Conservation (phyloP, 192 early-diverging fungal species). For the Chytriomyces confervae region DNA sequence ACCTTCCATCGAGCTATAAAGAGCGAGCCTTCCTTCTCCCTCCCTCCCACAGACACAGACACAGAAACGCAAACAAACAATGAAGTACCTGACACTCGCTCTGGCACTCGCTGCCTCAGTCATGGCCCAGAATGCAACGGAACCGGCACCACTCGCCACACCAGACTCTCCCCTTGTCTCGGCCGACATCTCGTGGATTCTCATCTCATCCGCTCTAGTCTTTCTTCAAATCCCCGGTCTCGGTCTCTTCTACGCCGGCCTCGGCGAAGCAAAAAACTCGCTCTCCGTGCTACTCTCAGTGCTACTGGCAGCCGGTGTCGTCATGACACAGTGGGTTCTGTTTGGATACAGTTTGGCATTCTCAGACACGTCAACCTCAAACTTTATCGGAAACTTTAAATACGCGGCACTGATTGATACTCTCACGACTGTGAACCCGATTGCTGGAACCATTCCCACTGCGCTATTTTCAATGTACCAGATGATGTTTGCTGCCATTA, state of each 20-base stretch:
- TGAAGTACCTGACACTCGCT: too few relatives aligned
- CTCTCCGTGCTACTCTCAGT: conserved; percentile 80
- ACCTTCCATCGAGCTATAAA: too few relatives aligned
- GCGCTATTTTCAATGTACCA: conserved; percentile 76
- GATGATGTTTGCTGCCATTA: conserved; percentile 89
- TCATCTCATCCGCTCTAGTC: conserved; percentile 64
- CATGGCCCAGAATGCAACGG: too few relatives aligned
- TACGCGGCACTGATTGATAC: conserved; percentile 26
- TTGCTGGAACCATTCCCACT: conserved; percentile 66
- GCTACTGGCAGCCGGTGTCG: conserved; percentile 76
- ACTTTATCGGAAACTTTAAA: conserved; percentile 37
- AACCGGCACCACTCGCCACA: too few relatives aligned
- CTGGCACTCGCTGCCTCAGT: too few relatives aligned
- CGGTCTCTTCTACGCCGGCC: conserved; percentile 89
- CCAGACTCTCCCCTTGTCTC: conserved; percentile 3
- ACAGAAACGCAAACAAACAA: too few relatives aligned
- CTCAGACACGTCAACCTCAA: conserved; percentile 60
- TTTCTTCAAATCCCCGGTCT: conserved; percentile 88
- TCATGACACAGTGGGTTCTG: conserved; percentile 77
- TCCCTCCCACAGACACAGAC: too few relatives aligned
- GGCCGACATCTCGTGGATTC: not conserved
- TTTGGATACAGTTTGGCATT: conserved; percentile 84
- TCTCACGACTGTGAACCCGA: conserved; percentile 48
- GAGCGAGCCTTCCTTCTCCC: too few relatives aligned
- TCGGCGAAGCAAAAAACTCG: conserved; percentile 84